phyloP scores from a whole-genome alignment of 805 yeast genomes.

The Wickerhamiella azyma region DNA sequence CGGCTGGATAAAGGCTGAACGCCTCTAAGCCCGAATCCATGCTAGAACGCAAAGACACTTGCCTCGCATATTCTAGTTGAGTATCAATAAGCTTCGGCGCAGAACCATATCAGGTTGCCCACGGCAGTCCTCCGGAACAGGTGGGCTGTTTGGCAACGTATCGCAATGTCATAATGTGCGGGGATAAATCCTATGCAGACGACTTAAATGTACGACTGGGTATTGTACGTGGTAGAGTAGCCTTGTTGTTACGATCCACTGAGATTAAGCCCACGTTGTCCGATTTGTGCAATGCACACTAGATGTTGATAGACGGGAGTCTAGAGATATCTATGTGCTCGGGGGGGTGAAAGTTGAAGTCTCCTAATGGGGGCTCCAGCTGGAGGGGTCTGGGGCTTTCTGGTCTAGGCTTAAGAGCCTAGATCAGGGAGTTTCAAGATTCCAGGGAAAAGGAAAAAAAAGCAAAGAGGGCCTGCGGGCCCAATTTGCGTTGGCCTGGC shows the following conservation, averaged over 20 bases:
- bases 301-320: neutral
- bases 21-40: slow-evolving; percentile 41
- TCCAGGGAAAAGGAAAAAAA: no score
- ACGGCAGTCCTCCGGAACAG: slow-evolving; percentile 30
- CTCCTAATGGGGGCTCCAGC: neutral
- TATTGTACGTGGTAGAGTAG: slow-evolving; percentile 39
- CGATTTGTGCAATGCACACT: slow-evolving; percentile 19
- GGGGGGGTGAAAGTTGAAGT: no score
- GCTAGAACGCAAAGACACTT: slow-evolving; percentile 34
- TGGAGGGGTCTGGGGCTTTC: neutral
- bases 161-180: slow-evolving; percentile 34
- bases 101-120: slow-evolving; percentile 32
- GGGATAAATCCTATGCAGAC: slow-evolving; percentile 36
- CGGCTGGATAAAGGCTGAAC: slow-evolving; percentile 33
- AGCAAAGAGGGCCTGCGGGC: no score
- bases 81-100: slow-evolving; percentile 33
- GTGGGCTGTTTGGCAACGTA: slow-evolving; percentile 30
- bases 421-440: no score
- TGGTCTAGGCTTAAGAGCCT: neutral
- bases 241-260: slow-evolving; percentile 43
- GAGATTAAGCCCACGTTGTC: slow-evolving; percentile 35
- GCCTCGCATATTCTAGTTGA: slow-evolving; percentile 32
- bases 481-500: no score
- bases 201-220: slow-evolving; percentile 36
- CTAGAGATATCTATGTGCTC: neutral